Evolutionary conservation across 371 early-diverging fungal species (phyloP), one percentile per base, ranked within the genome.

Genomic region (Capillidium heterosporum): DNA sequence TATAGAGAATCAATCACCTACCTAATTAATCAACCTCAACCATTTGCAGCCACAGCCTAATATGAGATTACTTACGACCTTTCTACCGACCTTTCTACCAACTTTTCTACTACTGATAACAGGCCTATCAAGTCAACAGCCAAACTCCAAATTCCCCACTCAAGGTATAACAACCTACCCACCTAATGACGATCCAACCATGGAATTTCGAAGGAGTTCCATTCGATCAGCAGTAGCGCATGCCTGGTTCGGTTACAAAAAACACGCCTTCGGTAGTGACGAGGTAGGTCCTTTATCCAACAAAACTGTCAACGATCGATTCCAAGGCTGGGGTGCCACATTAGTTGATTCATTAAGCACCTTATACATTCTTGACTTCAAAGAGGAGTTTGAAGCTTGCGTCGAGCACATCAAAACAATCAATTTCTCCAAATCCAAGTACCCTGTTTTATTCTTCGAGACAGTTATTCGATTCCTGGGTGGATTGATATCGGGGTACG

Each of bases 331-430:
- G 83, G 63, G 82, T 60, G 75, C 73, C 4, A 88, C 87, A 0
- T 66, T 89, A 62, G 69, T 92, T 21, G 94, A 94, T 62, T 61
- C 85, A 17, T 70, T 94, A 19, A 87, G 87, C 58, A 90, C 92
- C 0, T 62, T 88, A 48, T 66, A 69, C 27, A 67, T 94, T 27
- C 82, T 92, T 86, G 85, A 76, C 13, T 62, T 87, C 54, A 61
- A 70, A 15, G 71, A 77, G 2, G 27, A 31, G 15, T 58, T 51
- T 1, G 26, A 15, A 8, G 52, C 61, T 59, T 68, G 80, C 0
- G 66, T 87, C 57, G 83, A 87, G 35, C 74, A 72, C 61, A 72
- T 90, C 19, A 53, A 60, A 21, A 61, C 68, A 13, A 70, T 81
- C 42, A 60, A 72, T 24, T 73, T 72, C 61, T 65, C 67, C 42